Evolutionary conservation across 345 rosid species (phyloP).

Genomic region (Draba incana): DNA sequence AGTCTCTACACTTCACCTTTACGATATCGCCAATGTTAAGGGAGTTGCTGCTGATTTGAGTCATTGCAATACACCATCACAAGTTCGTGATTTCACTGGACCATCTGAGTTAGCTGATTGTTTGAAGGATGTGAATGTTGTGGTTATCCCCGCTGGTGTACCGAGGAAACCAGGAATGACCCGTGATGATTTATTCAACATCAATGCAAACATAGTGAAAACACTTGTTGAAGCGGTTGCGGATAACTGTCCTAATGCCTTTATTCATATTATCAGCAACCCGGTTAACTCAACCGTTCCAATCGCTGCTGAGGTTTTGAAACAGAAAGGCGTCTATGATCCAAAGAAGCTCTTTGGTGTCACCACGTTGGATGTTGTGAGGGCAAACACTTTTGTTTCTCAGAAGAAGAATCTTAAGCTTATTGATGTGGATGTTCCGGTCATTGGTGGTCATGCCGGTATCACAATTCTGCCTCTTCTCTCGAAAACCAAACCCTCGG

Average conservation of each 20-base stretch:
- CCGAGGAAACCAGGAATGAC: conserved; percentile 98
- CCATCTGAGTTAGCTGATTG: conserved; percentile 67
- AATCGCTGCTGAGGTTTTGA: conserved; percentile 87
- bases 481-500: conserved; percentile 77
- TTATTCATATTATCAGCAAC: conserved; percentile 90
- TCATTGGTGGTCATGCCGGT: conserved; percentile 96
- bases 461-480: conserved; percentile 86
- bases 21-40: conserved; percentile 89
- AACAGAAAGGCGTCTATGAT: conserved; percentile 83
- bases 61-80: conserved; percentile 93
- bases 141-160: conserved; percentile 92
- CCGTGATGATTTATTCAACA: conserved; percentile 92
- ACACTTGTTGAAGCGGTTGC: conserved; percentile 82
- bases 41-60: conserved; percentile 96
- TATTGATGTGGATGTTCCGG: conserved; percentile 90
- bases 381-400: conserved; percentile 92
- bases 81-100: conserved; percentile 85
- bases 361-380: conserved; percentile 86
- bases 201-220: conserved; percentile 87
- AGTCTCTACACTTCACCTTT: conserved; percentile 76
- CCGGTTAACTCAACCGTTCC: conserved; percentile 95
- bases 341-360: conserved; percentile 96
- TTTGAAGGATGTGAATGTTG: conserved; percentile 78
- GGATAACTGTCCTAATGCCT: conserved; percentile 86
- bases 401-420: conserved; percentile 86